phyloP scores from a whole-genome alignment of 2,329 filamentous ascomycete genomes.

The Dactylellina leptospora region DNA sequence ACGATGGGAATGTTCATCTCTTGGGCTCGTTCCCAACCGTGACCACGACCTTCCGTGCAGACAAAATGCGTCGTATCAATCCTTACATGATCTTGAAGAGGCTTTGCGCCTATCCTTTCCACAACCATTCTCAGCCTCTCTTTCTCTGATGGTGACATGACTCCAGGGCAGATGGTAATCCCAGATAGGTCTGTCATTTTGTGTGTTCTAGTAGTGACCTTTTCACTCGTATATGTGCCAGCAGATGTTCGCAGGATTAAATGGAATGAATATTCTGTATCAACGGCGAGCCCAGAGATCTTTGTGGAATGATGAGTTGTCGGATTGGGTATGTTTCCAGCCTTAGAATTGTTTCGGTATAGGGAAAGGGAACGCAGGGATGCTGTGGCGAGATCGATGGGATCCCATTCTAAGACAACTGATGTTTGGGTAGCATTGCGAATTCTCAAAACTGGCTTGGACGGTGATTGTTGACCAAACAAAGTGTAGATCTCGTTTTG shows the following conservation, averaged over 20 bases:
- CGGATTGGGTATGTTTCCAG: constrained; percentile 89
- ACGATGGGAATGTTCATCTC: constrained; percentile 99
- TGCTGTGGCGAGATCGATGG: constrained; percentile 89
- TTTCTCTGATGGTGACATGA: constrained; percentile 74
- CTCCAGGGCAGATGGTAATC: constrained; percentile 90
- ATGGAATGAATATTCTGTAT: constrained; percentile 95
- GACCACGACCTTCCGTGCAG: constrained; percentile 88
- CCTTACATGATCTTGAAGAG: constrained; percentile 81
- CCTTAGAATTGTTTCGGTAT: constrained; percentile 96
- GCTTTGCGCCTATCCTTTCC: constrained; percentile 87
- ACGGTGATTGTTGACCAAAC: constrained; percentile 82
- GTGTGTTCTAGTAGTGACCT: constrained; percentile 86
- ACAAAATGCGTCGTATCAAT: constrained; percentile 99
- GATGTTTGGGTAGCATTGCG: constrained; percentile 99
- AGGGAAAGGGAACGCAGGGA: constrained; percentile 87
- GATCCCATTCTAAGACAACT: constrained; percentile 97
- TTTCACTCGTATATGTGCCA: constrained; percentile 84
- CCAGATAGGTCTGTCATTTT: constrained; percentile 98
- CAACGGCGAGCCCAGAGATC: constrained; percentile 93
- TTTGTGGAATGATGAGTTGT: constrained; percentile 92
- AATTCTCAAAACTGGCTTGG: constrained; percentile 81
- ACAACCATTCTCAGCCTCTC: constrained; percentile 79
- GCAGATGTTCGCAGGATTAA: constrained; percentile 89
- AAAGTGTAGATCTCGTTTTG: constrained; percentile 86
- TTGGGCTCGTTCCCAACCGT: constrained; percentile 93